phyloP scores from a whole-genome alignment of 805 yeast species.

The Myxozyma neotropica region DNA sequence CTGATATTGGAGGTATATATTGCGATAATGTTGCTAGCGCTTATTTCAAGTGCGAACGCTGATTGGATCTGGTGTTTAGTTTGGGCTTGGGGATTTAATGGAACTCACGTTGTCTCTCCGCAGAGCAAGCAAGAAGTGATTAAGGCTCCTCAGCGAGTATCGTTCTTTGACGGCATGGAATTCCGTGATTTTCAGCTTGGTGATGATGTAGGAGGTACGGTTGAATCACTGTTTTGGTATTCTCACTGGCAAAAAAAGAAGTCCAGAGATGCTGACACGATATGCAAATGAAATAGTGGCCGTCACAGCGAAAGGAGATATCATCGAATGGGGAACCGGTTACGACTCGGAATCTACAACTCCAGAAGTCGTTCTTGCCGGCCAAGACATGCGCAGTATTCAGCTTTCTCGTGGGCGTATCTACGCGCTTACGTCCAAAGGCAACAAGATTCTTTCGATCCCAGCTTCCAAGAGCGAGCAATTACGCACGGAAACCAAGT shows the following conservation, averaged over 20 bases:
- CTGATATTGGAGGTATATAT: slow-evolving; percentile 38
- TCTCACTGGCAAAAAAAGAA: too few relatives aligned
- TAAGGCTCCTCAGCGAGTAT: slow-evolving; percentile 61
- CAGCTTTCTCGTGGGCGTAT: slow-evolving; percentile 56
- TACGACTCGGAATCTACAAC: slow-evolving; percentile 39
- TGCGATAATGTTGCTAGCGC: background rate
- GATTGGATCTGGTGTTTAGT: slow-evolving; percentile 51
- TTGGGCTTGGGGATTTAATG: slow-evolving; percentile 65
- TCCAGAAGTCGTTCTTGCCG: slow-evolving; percentile 49
- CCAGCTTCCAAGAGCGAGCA: slow-evolving; percentile 39
- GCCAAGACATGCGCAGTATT: slow-evolving; percentile 50
- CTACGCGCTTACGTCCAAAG: slow-evolving; percentile 48
- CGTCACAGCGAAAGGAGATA: slow-evolving; percentile 67
- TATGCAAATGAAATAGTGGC: slow-evolving; percentile 47
- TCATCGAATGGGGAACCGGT: slow-evolving; percentile 70
- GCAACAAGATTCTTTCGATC: slow-evolving; percentile 43
- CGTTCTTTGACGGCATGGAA: slow-evolving; percentile 62
- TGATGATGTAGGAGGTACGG: slow-evolving; percentile 43
- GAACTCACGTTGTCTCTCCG: slow-evolving; percentile 43
- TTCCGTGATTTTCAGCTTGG: slow-evolving; percentile 60
- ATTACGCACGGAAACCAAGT: background rate
- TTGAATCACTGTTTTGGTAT: too few relatives aligned
- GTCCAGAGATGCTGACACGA: background rate
- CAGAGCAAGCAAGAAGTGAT: slow-evolving; percentile 42
- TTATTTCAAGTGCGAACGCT: too few relatives aligned